A percentile compares a stretch with the other conserved stretches of the same genome.
Conservation (phyloP, 1,139 yeast genomes). For the Suhomyces taliae region DNA sequence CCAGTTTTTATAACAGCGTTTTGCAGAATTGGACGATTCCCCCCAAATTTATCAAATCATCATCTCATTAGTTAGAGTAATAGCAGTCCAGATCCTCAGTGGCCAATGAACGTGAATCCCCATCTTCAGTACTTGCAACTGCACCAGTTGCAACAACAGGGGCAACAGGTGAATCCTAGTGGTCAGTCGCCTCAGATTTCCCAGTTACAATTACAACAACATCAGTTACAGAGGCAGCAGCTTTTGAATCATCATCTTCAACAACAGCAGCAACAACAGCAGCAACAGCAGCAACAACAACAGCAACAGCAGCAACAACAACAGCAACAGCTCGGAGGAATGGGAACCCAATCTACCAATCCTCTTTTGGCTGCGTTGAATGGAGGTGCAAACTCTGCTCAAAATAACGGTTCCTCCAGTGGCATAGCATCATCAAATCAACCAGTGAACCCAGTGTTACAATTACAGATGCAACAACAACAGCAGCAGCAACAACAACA, state of each 20-base stretch:
- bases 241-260: conserved; percentile 36
- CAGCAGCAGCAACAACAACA: conserved; percentile 21
- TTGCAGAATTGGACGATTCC: no score
- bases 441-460: conserved; percentile 31
- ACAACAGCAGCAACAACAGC: conserved; percentile 22
- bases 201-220: conserved; percentile 39
- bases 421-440: conserved; percentile 15
- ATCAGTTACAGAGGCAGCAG: conserved; percentile 45
- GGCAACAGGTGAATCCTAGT: conserved; percentile 21
- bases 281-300: conserved; percentile 13
- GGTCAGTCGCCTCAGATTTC: conserved; percentile 42
- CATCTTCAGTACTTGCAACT: conserved; percentile 47
- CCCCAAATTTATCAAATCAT: no score
- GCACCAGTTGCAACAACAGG: conserved; percentile 19
- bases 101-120: conserved; percentile 35
- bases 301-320: conserved; percentile 24
- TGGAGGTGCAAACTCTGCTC: conserved; percentile 21
- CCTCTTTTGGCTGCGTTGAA: conserved; percentile 41
- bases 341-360: conserved; percentile 27
- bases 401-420: conserved; percentile 2
- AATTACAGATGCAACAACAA: conserved; percentile 31
- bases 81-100: not conserved
- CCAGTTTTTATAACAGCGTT: no score
- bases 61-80: no score
- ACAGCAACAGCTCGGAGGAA: conserved; percentile 24